Evolutionary conservation across 257 asterid genomes (phyloP).

Genomic region (Solanum etuberosum): DNA sequence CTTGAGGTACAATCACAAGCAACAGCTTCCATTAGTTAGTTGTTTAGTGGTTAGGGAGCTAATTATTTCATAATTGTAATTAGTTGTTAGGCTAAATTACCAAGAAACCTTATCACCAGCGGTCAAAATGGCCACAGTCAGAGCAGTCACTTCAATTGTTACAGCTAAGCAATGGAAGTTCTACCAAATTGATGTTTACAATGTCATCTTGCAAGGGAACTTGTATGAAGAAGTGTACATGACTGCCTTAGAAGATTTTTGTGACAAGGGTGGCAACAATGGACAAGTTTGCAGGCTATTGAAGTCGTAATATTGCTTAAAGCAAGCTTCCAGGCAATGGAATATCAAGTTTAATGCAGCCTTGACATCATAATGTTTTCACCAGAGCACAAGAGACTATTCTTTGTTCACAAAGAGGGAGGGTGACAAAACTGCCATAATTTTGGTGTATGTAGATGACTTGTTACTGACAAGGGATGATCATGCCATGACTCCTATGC

Average conservation of each 20-base stretch:
- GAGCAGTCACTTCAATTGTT: background rate
- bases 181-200: background rate
- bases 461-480: background rate
- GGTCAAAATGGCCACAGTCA: background rate
- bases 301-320: background rate
- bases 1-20: background rate
- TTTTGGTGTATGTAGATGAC: background rate
- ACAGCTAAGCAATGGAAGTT: background rate
- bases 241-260: background rate
- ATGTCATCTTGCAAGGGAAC: background rate
- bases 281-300: background rate
- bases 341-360: background rate
- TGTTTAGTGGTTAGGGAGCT: background rate
- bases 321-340: background rate
- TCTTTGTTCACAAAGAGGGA: background rate
- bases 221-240: background rate
- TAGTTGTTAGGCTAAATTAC: background rate
- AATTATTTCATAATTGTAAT: background rate
- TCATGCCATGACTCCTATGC: background rate
- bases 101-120: background rate
- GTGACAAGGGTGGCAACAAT: background rate
- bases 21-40: background rate
- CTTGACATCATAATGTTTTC: background rate
- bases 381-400: background rate
- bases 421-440: background rate